Evolutionary conservation across 2,329 filamentous ascomycete species (phyloP).

Genomic region (Cladobotryum protrusum): DNA sequence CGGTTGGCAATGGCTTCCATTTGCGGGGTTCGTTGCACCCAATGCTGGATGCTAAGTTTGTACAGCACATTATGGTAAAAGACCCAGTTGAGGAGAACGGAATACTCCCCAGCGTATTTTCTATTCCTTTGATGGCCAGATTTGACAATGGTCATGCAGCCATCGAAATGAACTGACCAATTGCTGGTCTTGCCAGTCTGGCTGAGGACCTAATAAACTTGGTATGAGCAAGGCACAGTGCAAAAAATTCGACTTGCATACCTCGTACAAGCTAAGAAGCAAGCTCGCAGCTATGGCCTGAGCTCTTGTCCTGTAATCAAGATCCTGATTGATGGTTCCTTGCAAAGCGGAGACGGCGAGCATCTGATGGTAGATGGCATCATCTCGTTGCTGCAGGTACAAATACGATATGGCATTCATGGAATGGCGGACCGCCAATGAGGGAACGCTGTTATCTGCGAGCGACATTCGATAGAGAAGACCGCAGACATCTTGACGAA

Average conservation of each 20-base stretch:
- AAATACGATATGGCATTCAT: constrained; percentile 11
- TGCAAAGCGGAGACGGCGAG: constrained; percentile 5
- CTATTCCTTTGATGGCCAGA: constrained; percentile 4
- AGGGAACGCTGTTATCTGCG: constrained; percentile 5
- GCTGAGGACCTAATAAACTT: constrained; percentile 1
- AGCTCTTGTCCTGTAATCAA: constrained; percentile 2
- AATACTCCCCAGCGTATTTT: constrained; percentile 2
- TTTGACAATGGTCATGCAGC: constrained; percentile 6
- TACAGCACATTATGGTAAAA: constrained; percentile 12
- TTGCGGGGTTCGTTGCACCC: constrained; percentile 4
- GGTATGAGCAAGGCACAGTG: too few species aligned
- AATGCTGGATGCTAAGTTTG: constrained; percentile 11
- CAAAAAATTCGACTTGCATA: neutral
- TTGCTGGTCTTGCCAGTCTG: constrained; percentile 2
- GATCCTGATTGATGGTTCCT: constrained; percentile 1
- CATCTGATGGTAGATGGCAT: constrained; percentile 7
- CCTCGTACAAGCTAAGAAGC: constrained; percentile 10
- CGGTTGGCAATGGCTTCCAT: constrained; percentile 5
- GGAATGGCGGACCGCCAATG: constrained; percentile 10
- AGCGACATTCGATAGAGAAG: constrained; percentile 9
- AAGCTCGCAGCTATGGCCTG: constrained; percentile 11
- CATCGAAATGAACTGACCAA: constrained; percentile 10
- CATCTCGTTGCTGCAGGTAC: neutral
- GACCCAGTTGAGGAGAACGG: constrained; percentile 7
- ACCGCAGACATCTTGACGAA: constrained; percentile 7